Evolutionary conservation across 495 filamentous ascomycete species (phyloP), one percentile per base, ranked within the genome.

Genomic region (Trypethelium eluteriae): DNA sequence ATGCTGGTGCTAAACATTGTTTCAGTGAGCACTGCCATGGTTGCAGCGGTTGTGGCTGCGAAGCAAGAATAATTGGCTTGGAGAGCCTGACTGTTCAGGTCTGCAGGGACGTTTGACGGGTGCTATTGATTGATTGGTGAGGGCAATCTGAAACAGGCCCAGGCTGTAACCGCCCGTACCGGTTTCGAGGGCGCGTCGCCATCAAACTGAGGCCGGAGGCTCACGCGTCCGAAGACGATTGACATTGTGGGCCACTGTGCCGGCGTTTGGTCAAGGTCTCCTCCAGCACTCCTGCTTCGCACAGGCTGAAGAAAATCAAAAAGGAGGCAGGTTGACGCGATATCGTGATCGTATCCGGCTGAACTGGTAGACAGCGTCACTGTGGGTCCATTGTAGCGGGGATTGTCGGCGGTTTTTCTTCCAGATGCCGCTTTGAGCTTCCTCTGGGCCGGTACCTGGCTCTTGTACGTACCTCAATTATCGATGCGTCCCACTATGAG

Each of bases 1-100:
- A 59, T 59, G 53, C 53, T 36, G 53, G 25, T 59, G 36, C 53
- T 32, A 59, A 59, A 59, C 53, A 59, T 35, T 59, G 53, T 59
- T 59, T 59, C 53, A 59, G 36, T 36, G 53, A 18, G 16, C 49
- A 14, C n/a, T 53, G 49, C 16, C 25, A 25, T 25, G 25, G 25
- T 25, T 25, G 25, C 25, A 53, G 49, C 49, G 49, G 14, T 5
- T 16, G 16, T 5, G 5, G 10, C 49, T 18, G 53, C 32, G 10
- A 32, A 34, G 32, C 6, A 36, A 9, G 53, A 32, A 35, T 32
- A 36, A 59, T 59, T 59, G 53, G 53, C 32, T 59, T 9, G 32
- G 25, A 59, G 53, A 36, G 6, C 14, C 36, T 59, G 25, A 32
- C 53, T 59, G 36, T 59, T 59, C 25, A 59, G 53, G 36, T 6